These are phyloP conservation scores for Gnomoniopsis smithogilvyi DNA, from an alignment of 2,329 filamentous ascomycete genomes.

Conservation along the genomic window DNA sequence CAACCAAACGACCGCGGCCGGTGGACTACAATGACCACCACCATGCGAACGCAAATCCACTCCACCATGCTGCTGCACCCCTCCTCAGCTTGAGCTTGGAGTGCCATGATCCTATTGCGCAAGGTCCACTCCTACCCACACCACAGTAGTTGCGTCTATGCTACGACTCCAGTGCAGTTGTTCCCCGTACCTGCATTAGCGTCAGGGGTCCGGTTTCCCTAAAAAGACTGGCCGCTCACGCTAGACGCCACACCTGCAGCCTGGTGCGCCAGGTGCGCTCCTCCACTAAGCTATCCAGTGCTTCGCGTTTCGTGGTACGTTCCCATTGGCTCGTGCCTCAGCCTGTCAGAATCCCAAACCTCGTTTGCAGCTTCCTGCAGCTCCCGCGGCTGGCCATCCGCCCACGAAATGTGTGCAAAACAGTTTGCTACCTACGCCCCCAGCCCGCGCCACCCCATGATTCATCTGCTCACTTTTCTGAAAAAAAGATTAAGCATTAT, in stretches of 20 bases:
- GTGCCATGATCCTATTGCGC: background rate
- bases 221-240: slow-evolving; percentile 16
- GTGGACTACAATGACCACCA: background rate
- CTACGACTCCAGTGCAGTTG: slow-evolving; percentile 2
- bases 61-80: background rate
- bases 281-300: background rate
- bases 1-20: background rate
- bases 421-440: background rate
- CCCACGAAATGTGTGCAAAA: background rate
- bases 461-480: too few relatives aligned
- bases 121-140: slow-evolving; percentile 9
- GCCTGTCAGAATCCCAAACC: background rate
- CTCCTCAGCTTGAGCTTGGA: too few relatives aligned
- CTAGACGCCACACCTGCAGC: slow-evolving; percentile 13
- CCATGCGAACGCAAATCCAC: background rate
- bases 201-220: slow-evolving; percentile 19
- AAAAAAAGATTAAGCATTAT: background rate
- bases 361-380: background rate
- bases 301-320: background rate
- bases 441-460: too few relatives aligned
- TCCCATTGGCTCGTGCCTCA: slow-evolving; percentile 6
- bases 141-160: slow-evolving; percentile 4
- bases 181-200: slow-evolving; percentile 20
- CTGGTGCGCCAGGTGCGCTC: background rate
- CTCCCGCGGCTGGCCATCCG: background rate